Conservation (phyloP, 768 basidiomycete genomes). For the Tremella mesenterica region DNA sequence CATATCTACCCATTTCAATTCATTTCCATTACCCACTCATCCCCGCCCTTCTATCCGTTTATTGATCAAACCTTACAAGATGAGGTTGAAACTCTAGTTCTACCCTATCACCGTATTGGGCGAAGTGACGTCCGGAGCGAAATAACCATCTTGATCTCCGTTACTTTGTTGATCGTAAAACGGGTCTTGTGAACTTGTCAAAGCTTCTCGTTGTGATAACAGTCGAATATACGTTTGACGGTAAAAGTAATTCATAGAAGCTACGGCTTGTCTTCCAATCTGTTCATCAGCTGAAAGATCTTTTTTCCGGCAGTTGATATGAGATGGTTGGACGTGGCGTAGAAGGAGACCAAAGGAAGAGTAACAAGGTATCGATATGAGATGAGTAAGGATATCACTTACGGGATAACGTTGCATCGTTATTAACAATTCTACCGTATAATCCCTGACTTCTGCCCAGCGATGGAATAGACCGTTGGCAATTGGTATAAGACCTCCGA, state of each 20-base stretch:
- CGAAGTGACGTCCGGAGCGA: neutral
- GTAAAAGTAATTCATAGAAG: slow-evolving; percentile 32
- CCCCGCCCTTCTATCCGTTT: no score
- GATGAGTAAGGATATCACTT: slow-evolving; percentile 29
- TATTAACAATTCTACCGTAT: slow-evolving; percentile 75
- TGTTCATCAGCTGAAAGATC: slow-evolving; percentile 4
- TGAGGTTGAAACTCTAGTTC: neutral
- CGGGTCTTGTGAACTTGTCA: slow-evolving; percentile 1
- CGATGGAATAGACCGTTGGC: slow-evolving; percentile 90
- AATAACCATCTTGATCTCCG: slow-evolving; percentile 7
- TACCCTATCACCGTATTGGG: neutral
- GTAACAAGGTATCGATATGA: no score
- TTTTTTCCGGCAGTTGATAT: no score
- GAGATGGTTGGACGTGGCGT: no score
- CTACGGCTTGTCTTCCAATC: slow-evolving; percentile 33
- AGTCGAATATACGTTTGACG: slow-evolving; percentile 27
- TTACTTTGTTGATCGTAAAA: no score
- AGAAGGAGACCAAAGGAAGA: no score
- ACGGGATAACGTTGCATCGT: slow-evolving; percentile 69
- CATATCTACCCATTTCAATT: no score
- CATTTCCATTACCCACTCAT: no score
- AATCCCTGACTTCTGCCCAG: slow-evolving; percentile 62
- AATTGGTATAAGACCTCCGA: slow-evolving; percentile 73
- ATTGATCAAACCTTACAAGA: no score
- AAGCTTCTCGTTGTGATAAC: slow-evolving; percentile 10